Evolutionary conservation across 2,329 filamentous ascomycete species (phyloP).

Genomic region (Penicillium expansum): DNA sequence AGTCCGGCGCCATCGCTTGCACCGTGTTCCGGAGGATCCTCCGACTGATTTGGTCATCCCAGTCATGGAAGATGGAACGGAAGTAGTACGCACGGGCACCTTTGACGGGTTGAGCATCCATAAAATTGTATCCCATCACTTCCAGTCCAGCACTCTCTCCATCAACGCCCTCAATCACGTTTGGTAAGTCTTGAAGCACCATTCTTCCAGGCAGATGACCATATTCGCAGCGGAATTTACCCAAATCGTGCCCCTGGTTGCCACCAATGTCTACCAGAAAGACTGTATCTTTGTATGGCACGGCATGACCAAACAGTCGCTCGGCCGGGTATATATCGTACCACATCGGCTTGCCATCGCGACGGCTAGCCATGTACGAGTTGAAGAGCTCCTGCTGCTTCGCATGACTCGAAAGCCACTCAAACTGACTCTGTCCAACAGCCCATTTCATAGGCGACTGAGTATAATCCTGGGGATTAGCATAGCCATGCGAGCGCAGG

Average conservation of each 20-base stretch:
- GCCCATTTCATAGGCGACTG: slow-evolving; percentile 33
- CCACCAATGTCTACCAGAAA: slow-evolving; percentile 46
- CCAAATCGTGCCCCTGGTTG: slow-evolving; percentile 41
- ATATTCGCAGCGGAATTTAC: slow-evolving; percentile 31
- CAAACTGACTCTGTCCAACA: slow-evolving; percentile 35
- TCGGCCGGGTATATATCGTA: slow-evolving; percentile 33
- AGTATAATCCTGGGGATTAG: slow-evolving; percentile 29
- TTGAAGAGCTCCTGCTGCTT: slow-evolving; percentile 32
- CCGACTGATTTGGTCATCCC: slow-evolving; percentile 35
- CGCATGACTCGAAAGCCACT: slow-evolving; percentile 29
- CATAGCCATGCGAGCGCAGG: slow-evolving; percentile 26
- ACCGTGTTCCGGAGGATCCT: slow-evolving; percentile 34
- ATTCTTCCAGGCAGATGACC: slow-evolving; percentile 35
- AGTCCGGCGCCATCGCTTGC: slow-evolving; percentile 30
- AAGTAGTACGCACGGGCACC: slow-evolving; percentile 39
- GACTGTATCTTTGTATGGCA: slow-evolving; percentile 26
- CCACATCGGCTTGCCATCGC: slow-evolving; percentile 31
- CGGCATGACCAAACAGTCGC: slow-evolving; percentile 23
- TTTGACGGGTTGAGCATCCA: slow-evolving; percentile 33
- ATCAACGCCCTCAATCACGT: slow-evolving; percentile 17
- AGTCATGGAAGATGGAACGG: slow-evolving; percentile 40
- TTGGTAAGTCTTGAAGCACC: slow-evolving; percentile 43
- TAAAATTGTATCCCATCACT: slow-evolving; percentile 35
- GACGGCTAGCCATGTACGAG: slow-evolving; percentile 35
- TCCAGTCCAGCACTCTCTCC: slow-evolving; percentile 22